Percentiles rank a stretch among this genome's conserved stretches.
Conservation (phyloP, 139 green algal species). For the Chlamydomonas incerta region DNA sequence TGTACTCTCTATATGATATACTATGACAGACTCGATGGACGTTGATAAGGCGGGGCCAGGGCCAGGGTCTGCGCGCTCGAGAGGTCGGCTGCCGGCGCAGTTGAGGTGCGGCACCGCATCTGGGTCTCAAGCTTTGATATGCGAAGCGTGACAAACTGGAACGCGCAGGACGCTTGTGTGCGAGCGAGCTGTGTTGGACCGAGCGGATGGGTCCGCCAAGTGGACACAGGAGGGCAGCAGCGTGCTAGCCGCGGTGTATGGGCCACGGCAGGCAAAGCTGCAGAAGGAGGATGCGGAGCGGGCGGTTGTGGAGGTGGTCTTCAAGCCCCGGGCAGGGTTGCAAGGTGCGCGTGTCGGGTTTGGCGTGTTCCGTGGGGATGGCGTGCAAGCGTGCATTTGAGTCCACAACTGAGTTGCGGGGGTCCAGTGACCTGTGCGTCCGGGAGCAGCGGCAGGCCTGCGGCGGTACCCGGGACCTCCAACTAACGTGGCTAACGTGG, state of each 20-base stretch:
- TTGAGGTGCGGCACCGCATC: constrained; percentile 7
- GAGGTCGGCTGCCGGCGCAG: constrained; percentile 3
- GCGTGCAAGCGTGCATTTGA: no score
- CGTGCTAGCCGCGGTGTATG: constrained; percentile 77
- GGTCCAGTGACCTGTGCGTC: no score
- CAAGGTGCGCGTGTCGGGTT: constrained; percentile 47
- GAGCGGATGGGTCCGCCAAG: constrained; percentile 76
- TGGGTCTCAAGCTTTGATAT: background rate
- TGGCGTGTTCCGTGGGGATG: no score
- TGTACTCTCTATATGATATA: background rate
- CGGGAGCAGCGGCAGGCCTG: no score
- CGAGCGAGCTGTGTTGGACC: constrained; percentile 66
- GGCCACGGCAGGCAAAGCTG: constrained; percentile 55
- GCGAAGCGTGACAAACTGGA: background rate
- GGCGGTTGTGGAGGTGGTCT: constrained; percentile 73
- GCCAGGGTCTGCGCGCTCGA: background rate
- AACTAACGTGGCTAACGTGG: no score
- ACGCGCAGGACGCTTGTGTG: constrained; percentile 62
- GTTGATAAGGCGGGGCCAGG: background rate
- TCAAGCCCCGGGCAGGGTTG: constrained; percentile 63
- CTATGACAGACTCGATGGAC: background rate
- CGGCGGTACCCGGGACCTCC: no score
- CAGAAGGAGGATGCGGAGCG: constrained; percentile 70
- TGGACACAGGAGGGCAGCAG: constrained; percentile 69
- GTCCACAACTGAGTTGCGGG: no score